A percentile compares a stretch with the other conserved stretches of the same genome.
Evolutionary conservation across 352 stramenopile species (phyloP).

Genomic region (Thalassiosira pacifica): DNA sequence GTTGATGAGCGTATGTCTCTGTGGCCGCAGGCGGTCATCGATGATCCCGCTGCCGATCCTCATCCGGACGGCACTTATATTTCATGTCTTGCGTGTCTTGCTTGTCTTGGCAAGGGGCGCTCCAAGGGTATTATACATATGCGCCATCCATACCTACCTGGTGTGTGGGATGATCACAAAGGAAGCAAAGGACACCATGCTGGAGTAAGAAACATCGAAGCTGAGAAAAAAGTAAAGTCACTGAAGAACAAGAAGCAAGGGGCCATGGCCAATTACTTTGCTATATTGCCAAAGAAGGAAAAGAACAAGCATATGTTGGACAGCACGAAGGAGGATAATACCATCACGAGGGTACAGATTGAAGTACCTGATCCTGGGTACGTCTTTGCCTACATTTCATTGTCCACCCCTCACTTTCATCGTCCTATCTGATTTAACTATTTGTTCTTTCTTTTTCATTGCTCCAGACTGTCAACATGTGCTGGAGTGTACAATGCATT

Average conservation of each 20-base stretch:
- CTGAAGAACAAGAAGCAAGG: not conserved
- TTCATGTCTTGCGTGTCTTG: too few species aligned
- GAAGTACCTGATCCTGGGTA: too few species aligned
- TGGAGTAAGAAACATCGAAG: not conserved
- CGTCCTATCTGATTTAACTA: not conserved
- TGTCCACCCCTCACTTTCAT: not conserved
- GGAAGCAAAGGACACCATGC: not conserved
- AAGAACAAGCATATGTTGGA: not conserved
- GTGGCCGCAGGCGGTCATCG: too few species aligned
- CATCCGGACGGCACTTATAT: too few species aligned
- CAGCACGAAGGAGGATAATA: too few species aligned
- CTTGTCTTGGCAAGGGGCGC: not conserved
- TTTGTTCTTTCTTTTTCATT: not conserved
- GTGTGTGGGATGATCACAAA: not conserved
- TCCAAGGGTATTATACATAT: not conserved
- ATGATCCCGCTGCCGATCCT: too few species aligned
- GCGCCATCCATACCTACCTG: not conserved
- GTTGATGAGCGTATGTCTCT: too few species aligned
- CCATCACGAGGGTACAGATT: too few species aligned
- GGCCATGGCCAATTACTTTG: not conserved
- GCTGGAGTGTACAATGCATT: not conserved
- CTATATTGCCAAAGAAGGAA: not conserved
- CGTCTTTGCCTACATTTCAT: too few species aligned
- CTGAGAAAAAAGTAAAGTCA: not conserved
- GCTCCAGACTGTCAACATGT: not conserved